Evolutionary conservation across 1,284 basidiomycete genomes (phyloP).

Genomic region (Sporisorium iseilematis-ciliati): DNA sequence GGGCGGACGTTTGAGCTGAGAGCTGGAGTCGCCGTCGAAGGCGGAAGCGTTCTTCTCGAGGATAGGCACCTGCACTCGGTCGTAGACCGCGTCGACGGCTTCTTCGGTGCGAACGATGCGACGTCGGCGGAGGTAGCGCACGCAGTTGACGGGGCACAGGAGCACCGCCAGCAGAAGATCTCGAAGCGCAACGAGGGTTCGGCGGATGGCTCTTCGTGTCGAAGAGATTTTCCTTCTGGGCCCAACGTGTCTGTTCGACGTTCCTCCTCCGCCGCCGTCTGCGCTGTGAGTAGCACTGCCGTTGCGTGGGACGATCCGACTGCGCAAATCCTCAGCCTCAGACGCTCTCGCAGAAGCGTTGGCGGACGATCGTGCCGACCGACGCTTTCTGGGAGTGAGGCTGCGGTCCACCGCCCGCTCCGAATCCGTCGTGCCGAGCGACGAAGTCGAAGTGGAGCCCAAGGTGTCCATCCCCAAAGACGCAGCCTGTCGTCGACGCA

Average conservation of each 20-base stretch:
- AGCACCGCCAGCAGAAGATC: slow-evolving; percentile 33
- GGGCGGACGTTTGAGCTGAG: slow-evolving; percentile 4
- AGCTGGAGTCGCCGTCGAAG: background rate
- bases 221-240: slow-evolving; percentile 10
- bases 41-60: slow-evolving; percentile 26
- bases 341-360: slow-evolving; percentile 18
- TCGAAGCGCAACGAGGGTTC: slow-evolving; percentile 29
- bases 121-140: slow-evolving; percentile 27
- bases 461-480: slow-evolving; percentile 3
- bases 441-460: slow-evolving; percentile 29
- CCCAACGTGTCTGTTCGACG: background rate
- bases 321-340: slow-evolving; percentile 27
- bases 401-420: slow-evolving; percentile 29
- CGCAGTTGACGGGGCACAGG: slow-evolving; percentile 35
- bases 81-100: slow-evolving; percentile 29
- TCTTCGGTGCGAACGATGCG: slow-evolving; percentile 17
- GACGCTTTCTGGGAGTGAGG: slow-evolving; percentile 22
- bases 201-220: slow-evolving; percentile 17
- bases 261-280: background rate
- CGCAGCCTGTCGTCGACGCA: slow-evolving; percentile 15
- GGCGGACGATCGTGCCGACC: slow-evolving; percentile 19
- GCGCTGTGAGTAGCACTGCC: background rate
- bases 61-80: slow-evolving; percentile 33
- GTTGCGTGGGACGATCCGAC: slow-evolving; percentile 18
- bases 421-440: slow-evolving; percentile 25